Evolutionary conservation across 2,329 filamentous ascomycete species (phyloP), one percentile per base, ranked within the genome.

Genomic region (Thielaviopsis punctulata): DNA sequence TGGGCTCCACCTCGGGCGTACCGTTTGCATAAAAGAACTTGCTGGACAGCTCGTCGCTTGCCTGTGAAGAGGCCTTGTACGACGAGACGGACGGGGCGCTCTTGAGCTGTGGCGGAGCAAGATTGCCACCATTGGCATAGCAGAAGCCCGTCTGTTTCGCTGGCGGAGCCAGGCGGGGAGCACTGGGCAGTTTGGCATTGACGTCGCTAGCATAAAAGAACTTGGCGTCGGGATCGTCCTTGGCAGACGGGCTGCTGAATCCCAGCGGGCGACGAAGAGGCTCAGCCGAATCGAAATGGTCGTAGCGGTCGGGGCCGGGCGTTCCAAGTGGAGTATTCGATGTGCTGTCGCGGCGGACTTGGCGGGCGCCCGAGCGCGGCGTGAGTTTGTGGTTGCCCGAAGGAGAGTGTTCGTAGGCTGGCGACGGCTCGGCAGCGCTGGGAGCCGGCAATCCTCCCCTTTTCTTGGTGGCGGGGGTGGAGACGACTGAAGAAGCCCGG

Each of bases 171-270:
- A 66, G 60, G 18, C 67, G 68, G 27, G 67, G 66, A 24, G 68
- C 61, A 49, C 61, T 60, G 49, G 60, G 64, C 58, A 64, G 61
- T 49, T 61, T 58, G 21, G 70, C 66, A 59, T 76, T 81, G 39
- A 76, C 84, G 59, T 95, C 86, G 63, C 81, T 86, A 24, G 89
- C 92, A 63, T 93, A 89, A 64, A 98, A 95, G 73, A 96, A 96
- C 68, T 87, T 90, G 51, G 82, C 68, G 49, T 76, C 73, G 19
- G 61, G 59, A 59, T 60, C 64, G 59, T 55, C 48, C 19, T 54
- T 55, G 9, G 49, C 44, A 1, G 52, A 55, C 58, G 62, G 12
- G 63, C 60, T 6, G 70, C 62, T 67, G 55, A 73, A 71, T 19
- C 69, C 65, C 19, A 70, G 64, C 1, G 63, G 60, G 33, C 62